Evolutionary conservation across 2,329 filamentous ascomycete species (phyloP), one percentile per base, ranked within the genome.

Genomic region (Pseudogymnoascus sp.): DNA sequence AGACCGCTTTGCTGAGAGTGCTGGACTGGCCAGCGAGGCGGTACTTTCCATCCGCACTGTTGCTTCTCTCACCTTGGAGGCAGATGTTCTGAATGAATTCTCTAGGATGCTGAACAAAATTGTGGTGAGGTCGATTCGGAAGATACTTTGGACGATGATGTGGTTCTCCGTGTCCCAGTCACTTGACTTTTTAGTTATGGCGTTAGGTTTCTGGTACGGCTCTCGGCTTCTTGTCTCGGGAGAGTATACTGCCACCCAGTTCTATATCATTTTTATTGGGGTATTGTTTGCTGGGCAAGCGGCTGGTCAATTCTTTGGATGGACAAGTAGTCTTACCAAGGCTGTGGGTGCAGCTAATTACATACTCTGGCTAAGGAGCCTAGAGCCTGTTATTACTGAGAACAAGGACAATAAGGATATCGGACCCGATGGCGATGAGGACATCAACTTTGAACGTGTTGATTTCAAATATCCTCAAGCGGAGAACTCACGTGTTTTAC

Each of bases 211-310:
- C 64, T 78, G 76, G 76, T 93, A 88, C 88, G 89, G 89, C 2
- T 82, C 87, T 0, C 87, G 84, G 68, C 84, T 86, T 66, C 89
- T 92, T 64, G 82, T 86, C 62, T 79, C 81, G 47, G 88, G 88
- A 4, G 77, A 83, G 64, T 88, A 88, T 68, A 79, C 76, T 2
- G 83, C 82, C 42, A 84, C 85, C 33, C 82, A 88, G 15, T 92
- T 91, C 76, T 86, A 92, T 73, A 88, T 90, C 69, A 87, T 92
- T 7, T 79, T 91, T 4, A 80, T 88, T 7, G 82, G 87, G 4
- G 82, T 93, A 69, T 80, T 93, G 1, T 85, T 91, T 44, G 87
- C 86, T 64, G 88, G 89, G 0, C 86, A 90, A 72, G 79, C 88
- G 5, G 90, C 87, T 79, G 87, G 87, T 13, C 86, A 90, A 69